A percentile compares a stretch with the other conserved stretches of the same genome.
These are phyloP conservation scores for Anthracocystis walkeri DNA, from an alignment of 1,284 basidiomycete genomes.

Conservation along the genomic window DNA sequence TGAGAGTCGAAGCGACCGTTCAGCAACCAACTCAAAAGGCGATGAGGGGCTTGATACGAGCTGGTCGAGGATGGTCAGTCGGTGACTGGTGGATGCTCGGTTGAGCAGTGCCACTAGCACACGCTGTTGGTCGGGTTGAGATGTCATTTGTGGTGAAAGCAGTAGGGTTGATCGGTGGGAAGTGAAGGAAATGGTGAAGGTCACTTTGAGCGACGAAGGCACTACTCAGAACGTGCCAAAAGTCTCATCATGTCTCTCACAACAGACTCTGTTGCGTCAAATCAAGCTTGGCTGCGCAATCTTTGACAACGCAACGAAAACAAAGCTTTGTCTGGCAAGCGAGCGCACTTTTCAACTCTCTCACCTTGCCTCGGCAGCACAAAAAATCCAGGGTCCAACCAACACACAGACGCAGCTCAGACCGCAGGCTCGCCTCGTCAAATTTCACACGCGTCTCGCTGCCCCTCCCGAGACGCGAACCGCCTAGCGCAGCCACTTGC, in stretches of 20 bases:
- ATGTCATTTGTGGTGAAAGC: background rate
- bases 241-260: background rate
- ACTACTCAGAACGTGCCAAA: no score
- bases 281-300: slow-evolving; percentile 18
- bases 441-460: slow-evolving; percentile 18
- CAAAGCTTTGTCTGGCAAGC: background rate
- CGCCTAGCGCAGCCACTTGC: background rate
- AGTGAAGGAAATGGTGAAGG: slow-evolving; percentile 2
- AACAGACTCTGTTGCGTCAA: background rate
- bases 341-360: background rate
- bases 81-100: slow-evolving; percentile 26
- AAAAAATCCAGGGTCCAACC: slow-evolving; percentile 26
- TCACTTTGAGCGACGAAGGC: background rate
- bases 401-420: slow-evolving; percentile 10
- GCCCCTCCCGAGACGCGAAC: background rate
- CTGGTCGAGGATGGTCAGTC: slow-evolving; percentile 15
- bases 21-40: slow-evolving; percentile 41
- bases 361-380: background rate
- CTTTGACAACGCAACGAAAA: background rate
- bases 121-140: slow-evolving; percentile 2
- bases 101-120: slow-evolving; percentile 30
- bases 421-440: slow-evolving; percentile 4
- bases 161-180: background rate
- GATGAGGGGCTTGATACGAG: slow-evolving; percentile 9
- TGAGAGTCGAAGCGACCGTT: slow-evolving; percentile 28